phyloP scores from a whole-genome alignment of 208 protist species.

The Leishmania guyanensis region DNA sequence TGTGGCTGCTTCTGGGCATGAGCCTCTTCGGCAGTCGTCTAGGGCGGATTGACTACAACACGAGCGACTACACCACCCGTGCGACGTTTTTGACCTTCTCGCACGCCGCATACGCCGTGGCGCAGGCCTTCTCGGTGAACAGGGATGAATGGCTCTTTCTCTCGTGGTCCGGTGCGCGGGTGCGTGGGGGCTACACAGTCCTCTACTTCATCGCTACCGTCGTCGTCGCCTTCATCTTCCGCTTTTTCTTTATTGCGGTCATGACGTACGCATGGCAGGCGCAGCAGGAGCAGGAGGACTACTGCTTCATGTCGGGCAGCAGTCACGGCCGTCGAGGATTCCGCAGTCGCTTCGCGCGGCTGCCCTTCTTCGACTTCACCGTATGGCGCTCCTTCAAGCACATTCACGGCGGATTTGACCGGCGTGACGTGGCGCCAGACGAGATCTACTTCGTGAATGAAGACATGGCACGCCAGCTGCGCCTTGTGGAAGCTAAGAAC shows the following conservation, averaged over 20 bases:
- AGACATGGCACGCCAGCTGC: conserved; percentile 87
- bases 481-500: conserved; percentile 76
- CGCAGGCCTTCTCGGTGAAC: conserved; percentile 88
- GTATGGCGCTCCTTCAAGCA: conserved; percentile 93
- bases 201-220: conserved; percentile 89
- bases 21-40: conserved; percentile 90
- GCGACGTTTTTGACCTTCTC: conserved; percentile 86
- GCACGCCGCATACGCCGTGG: conserved; percentile 74
- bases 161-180: conserved; percentile 84
- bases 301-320: conserved; percentile 39
- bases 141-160: conserved; percentile 88
- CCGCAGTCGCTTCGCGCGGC: conserved; percentile 30
- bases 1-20: conserved; percentile 92
- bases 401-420: conserved; percentile 88
- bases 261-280: conserved; percentile 85
- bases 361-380: conserved; percentile 91
- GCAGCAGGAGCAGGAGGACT: conserved; percentile 75
- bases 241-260: conserved; percentile 88
- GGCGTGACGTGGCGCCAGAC: conserved; percentile 87
- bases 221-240: conserved; percentile 77
- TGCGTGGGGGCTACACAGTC: conserved; percentile 77
- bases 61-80: conserved; percentile 46
- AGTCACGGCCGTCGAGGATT: conserved; percentile 24
- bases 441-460: conserved; percentile 89
- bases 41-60: conserved; percentile 49